phyloP scores from a whole-genome alignment of 345 rosid genomes.

The Noccaea caerulescens region DNA sequence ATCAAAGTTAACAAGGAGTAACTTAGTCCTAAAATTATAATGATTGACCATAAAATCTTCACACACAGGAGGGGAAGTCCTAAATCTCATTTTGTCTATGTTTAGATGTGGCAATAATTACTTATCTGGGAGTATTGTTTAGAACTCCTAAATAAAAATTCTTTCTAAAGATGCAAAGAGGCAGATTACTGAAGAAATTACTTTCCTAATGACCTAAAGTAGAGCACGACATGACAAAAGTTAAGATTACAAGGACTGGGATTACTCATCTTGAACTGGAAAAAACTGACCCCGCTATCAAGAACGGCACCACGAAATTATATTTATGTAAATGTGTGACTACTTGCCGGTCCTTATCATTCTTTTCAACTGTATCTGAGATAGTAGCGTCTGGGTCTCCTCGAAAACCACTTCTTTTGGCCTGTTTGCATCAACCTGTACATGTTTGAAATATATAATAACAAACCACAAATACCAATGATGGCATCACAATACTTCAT shows the following conservation, averaged over 20 bases:
- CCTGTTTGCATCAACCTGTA: constrained; percentile 80
- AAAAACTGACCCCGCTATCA: constrained; percentile 8
- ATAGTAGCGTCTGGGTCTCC: constrained; percentile 65
- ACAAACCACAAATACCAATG: constrained; percentile 15
- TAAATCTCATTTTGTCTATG: not conserved
- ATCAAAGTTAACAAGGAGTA: constrained; percentile 16
- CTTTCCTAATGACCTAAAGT: not conserved
- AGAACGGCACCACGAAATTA: constrained; percentile 16
- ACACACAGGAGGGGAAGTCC: not conserved
- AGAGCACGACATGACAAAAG: constrained; percentile 2
- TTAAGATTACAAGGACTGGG: not conserved
- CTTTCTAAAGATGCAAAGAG: constrained; percentile 7
- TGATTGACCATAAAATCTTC: not conserved
- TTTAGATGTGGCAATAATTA: not conserved
- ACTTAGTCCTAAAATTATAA: constrained; percentile 4
- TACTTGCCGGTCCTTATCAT: constrained; percentile 46
- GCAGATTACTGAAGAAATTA: not conserved
- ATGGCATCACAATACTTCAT: not conserved
- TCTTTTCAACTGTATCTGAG: constrained; percentile 54
- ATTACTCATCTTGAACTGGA: not conserved
- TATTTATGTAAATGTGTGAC: constrained; percentile 38
- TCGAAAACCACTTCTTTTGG: constrained; percentile 67
- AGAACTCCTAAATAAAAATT: not conserved
- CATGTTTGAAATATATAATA: constrained; percentile 13
- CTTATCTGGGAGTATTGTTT: not conserved